Base-by-base conservation (phyloP, 805 yeast genomes). In the Komagataella phaffii region DNA sequence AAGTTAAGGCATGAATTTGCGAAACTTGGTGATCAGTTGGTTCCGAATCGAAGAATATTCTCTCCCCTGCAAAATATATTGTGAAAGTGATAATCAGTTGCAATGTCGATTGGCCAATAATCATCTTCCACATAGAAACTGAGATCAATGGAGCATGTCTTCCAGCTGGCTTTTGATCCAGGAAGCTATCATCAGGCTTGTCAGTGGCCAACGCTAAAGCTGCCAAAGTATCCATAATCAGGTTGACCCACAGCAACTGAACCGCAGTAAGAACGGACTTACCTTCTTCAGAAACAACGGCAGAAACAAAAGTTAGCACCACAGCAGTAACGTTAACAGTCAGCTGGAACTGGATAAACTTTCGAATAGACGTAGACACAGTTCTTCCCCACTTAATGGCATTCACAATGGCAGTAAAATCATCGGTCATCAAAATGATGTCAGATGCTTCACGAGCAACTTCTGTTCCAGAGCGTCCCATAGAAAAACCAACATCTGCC, bases 311-410 rank as follows among this genome's bases (percentile, higher is more conserved):
- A 1, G 99, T 91, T 55, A 93, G 75, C 3, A 85, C 74, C 56
- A 91, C 96, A n/a, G 99, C 99, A 24, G 99, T 91, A 49, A 93
- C 79, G 63, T 93, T 93, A 49, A 93, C 99, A 6, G 98, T 93
- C 59, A 93, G 74, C 68, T 93, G 99, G 68, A 93, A 93, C 69
- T 93, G 99, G 64, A 93, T 81, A 62, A 93, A 93, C 65, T 93
- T 93, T 68, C 89, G 88, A 62, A 93, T 95, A 2, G 97, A 89
- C 30, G 85, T 83, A 18, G 96, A 84, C 55, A 93, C 98, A 51
- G 97, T 90, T 67, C 99, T 79, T 51, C 99, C 99, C 99, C 99
- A 93, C 67, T 88, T 87, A 61, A 93, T 87, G 19, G 99, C 99
- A 64, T 88, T 87, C 48, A 93, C 98, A 66, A 93, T 93, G 46